A percentile compares a stretch with the other conserved stretches of the same genome.
phyloP scores from a whole-genome alignment of 2,329 filamentous ascomycete species.

The Rugonectria rugulosa region DNA sequence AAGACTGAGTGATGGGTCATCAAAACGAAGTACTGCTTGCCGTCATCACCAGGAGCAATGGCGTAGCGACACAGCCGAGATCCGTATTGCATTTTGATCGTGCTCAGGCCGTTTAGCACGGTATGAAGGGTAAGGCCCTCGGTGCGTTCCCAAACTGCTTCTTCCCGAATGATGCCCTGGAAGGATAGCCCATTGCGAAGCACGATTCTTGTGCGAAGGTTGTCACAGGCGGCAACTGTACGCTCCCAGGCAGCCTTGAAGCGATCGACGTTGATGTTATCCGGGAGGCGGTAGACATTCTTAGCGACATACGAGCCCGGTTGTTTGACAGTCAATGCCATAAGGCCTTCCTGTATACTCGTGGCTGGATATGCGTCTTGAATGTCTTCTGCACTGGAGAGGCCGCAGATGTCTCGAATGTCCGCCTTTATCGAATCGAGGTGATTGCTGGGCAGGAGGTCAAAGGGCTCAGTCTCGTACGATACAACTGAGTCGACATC shows the following conservation, averaged over 20 bases:
- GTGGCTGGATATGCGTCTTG: conserved; percentile 41
- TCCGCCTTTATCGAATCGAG: too few species aligned
- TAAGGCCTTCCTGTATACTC: conserved; percentile 45
- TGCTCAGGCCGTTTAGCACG: neutral
- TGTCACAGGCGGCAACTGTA: neutral
- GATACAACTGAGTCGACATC: neutral
- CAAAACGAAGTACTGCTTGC: conserved; percentile 10
- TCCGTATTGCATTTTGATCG: neutral
- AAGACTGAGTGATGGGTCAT: conserved; percentile 33
- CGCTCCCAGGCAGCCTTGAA: neutral
- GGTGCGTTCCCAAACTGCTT: too few species aligned
- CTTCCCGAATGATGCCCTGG: neutral
- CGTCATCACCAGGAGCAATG: neutral
- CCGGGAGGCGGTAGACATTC: neutral
- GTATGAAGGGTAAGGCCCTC: too few species aligned
- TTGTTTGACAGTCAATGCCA: conserved; percentile 28
- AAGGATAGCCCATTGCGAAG: neutral
- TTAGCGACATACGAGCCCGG: conserved; percentile 13
- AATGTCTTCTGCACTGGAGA: neutral
- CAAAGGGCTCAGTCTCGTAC: neutral
- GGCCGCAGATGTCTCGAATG: neutral
- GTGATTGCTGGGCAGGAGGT: neutral
- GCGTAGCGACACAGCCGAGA: neutral
- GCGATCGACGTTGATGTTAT: neutral
- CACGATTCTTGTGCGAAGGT: neutral